Percentiles rank a stretch among this genome's conserved stretches.
phyloP scores from a whole-genome alignment of 805 yeast genomes.

The Starmerella vaccinii region DNA sequence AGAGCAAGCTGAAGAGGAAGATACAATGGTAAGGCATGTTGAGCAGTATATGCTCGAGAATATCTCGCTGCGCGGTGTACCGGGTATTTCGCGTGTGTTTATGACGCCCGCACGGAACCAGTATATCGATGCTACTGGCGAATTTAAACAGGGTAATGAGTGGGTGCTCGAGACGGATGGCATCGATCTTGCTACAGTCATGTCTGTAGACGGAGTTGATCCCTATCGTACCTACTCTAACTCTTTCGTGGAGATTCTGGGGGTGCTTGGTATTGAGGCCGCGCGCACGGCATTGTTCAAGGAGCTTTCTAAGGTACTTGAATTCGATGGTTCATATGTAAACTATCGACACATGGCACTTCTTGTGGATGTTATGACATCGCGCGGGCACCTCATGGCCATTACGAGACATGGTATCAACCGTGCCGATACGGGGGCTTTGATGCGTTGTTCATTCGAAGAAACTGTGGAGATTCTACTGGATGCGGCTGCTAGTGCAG shows the following conservation, averaged over 20 bases:
- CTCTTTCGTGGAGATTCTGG: conserved; percentile 89
- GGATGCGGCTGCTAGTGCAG: conserved; percentile 98
- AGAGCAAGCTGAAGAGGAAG: conserved; percentile 93
- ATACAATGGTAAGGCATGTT: conserved; percentile 85
- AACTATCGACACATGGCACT: conserved; percentile 97
- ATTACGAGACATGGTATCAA: conserved; percentile 99
- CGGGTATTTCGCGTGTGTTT: conserved; percentile 81
- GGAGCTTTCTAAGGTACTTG: conserved; percentile 93
- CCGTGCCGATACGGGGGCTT: conserved; percentile 96
- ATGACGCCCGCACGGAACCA: conserved; percentile 38
- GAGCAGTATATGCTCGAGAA: conserved; percentile 95
- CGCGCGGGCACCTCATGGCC: conserved; percentile 96
- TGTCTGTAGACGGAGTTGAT: conserved; percentile 92
- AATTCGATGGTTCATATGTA: conserved; percentile 98
- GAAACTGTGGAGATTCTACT: conserved; percentile 95
- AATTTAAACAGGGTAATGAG: conserved; percentile 77
- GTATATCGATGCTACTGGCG: conserved; percentile 62
- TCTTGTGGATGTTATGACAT: conserved; percentile 96
- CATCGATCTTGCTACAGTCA: conserved; percentile 87
- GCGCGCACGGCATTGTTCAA: conserved; percentile 88
- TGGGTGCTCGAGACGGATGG: conserved; percentile 99
- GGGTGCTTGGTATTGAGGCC: conserved; percentile 96
- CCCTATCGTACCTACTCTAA: conserved; percentile 83
- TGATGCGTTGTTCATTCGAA: conserved; percentile 98
- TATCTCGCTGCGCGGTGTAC: conserved; percentile 90